Conservation (phyloP, 345 rosid genomes). For the Clausena lansium region DNA sequence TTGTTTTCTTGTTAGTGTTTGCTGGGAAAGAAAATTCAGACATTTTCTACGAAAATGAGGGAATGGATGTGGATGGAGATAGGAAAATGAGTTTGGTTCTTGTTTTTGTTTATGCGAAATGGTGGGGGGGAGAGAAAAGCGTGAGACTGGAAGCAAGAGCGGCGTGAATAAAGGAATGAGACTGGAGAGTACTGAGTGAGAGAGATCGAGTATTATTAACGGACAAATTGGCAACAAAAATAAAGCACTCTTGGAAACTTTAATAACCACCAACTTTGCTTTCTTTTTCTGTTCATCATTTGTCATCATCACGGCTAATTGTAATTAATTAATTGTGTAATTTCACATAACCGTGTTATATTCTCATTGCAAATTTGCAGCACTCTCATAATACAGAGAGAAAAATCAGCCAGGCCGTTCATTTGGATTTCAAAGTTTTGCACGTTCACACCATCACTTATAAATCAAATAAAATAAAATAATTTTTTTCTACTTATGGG, state of each 20-base stretch:
- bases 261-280: slow-evolving; percentile 42
- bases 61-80: slow-evolving; percentile 13
- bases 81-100: slow-evolving; percentile 8
- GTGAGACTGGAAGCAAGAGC: slow-evolving; percentile 34
- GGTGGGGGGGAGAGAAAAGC: slow-evolving; percentile 14
- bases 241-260: slow-evolving; percentile 43
- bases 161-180: slow-evolving; percentile 56
- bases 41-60: slow-evolving; percentile 28
- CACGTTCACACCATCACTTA: background rate
- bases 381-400: too few species aligned
- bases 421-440: background rate
- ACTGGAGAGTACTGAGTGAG: background rate
- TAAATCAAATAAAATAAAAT: background rate
- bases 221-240: slow-evolving; percentile 8
- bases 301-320: background rate
- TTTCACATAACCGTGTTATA: background rate
- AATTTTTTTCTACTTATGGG: background rate
- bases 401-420: background rate
- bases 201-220: slow-evolving; percentile 13
- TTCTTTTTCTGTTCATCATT: slow-evolving; percentile 4
- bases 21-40: slow-evolving; percentile 44
- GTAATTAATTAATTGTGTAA: background rate
- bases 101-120: slow-evolving; percentile 16
- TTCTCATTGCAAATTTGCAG: background rate
- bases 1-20: slow-evolving; percentile 5